Conservation (phyloP, 129 eudicot genomes). For the Helianthus annuus region DNA sequence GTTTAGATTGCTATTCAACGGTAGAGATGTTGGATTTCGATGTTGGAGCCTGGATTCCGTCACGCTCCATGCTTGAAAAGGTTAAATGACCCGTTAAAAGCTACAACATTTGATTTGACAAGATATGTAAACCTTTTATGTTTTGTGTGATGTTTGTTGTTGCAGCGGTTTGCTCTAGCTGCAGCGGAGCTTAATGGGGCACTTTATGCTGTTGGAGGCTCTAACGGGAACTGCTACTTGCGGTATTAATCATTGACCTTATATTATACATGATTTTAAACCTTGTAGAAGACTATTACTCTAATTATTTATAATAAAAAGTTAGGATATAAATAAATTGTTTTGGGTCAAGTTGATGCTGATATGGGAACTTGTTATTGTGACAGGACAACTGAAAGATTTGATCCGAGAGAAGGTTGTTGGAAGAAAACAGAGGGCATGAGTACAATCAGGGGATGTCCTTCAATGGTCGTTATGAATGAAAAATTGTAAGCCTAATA, state of each 20-base stretch:
- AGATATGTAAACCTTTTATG: background rate
- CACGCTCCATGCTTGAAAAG: slow-evolving; percentile 83
- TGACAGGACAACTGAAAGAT: slow-evolving; percentile 78
- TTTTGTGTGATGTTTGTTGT: slow-evolving; percentile 1
- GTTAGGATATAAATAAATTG: background rate
- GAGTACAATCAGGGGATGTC: slow-evolving; percentile 67
- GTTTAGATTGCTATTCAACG: slow-evolving; percentile 50
- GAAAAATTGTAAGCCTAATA: slow-evolving; percentile 66
- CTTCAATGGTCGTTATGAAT: slow-evolving; percentile 58
- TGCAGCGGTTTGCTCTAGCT: slow-evolving; percentile 79
- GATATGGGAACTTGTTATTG: background rate
- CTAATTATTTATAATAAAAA: background rate
- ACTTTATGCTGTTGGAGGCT: slow-evolving; percentile 87
- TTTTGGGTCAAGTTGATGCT: background rate
- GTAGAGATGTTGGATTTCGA: slow-evolving; percentile 80
- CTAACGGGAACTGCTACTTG: slow-evolving; percentile 61
- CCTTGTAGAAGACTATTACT: background rate
- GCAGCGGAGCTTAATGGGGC: slow-evolving; percentile 75
- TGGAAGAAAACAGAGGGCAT: slow-evolving; percentile 68
- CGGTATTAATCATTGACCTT: slow-evolving; percentile 38
- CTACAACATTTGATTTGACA: background rate
- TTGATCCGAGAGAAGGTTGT: slow-evolving; percentile 88
- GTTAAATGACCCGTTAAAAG: slow-evolving; percentile 25
- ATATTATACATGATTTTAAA: background rate
- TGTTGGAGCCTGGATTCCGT: slow-evolving; percentile 67